Conservation (phyloP, 2,329 filamentous ascomycete species). For the Venturiaceae sp. region DNA sequence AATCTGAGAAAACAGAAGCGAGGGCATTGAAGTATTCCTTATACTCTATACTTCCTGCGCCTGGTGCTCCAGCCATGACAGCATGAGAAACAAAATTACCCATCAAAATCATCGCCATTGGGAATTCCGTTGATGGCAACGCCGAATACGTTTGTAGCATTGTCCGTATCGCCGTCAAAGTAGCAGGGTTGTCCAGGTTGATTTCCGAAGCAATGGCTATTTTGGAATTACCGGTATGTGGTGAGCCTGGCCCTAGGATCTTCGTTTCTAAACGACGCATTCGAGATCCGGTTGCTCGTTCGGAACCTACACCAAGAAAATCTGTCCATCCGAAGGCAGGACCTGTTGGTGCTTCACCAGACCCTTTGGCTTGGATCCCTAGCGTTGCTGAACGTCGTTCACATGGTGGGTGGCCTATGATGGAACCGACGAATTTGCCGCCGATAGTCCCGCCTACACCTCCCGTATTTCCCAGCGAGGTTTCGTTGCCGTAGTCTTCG, state of each 20-base stretch:
- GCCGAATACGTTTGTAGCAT: slow-evolving; percentile 66
- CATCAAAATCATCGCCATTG: slow-evolving; percentile 71
- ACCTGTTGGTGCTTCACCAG: slow-evolving; percentile 31
- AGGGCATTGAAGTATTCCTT: slow-evolving; percentile 92
- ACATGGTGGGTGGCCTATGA: slow-evolving; percentile 83
- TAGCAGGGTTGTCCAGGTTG: slow-evolving; percentile 75
- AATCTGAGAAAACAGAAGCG: slow-evolving; percentile 73
- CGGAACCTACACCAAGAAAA: slow-evolving; percentile 84
- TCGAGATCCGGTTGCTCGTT: slow-evolving; percentile 68
- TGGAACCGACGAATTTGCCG: slow-evolving; percentile 85
- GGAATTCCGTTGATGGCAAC: slow-evolving; percentile 53
- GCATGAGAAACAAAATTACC: slow-evolving; percentile 68
- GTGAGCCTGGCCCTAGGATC: slow-evolving; percentile 38
- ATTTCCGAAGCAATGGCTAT: slow-evolving; percentile 78
- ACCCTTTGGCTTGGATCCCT: slow-evolving; percentile 54
- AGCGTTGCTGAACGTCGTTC: slow-evolving; percentile 74
- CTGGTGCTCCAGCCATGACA: slow-evolving; percentile 50
- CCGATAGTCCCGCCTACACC: slow-evolving; percentile 86
- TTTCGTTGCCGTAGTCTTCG: slow-evolving; percentile 67
- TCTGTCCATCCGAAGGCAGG: slow-evolving; percentile 85
- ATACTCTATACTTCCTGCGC: slow-evolving; percentile 82
- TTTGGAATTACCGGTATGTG: slow-evolving; percentile 29
- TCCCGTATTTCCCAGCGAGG: slow-evolving; percentile 57
- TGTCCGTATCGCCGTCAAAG: slow-evolving; percentile 69
- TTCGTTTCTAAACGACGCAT: slow-evolving; percentile 75